phyloP scores from a whole-genome alignment of 148 eudicot species.

The Rheum nobile region DNA sequence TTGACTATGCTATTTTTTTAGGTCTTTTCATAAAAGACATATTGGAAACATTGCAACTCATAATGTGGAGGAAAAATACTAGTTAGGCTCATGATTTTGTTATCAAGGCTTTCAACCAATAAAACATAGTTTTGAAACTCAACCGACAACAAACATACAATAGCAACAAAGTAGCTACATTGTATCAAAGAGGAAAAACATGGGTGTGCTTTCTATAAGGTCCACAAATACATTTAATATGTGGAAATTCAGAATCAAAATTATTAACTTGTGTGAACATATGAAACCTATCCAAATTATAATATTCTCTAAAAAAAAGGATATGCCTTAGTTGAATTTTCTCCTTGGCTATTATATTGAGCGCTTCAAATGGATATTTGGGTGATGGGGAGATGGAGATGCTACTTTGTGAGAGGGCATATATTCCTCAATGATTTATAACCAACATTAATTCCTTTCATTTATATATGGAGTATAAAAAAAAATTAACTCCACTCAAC shows the following conservation, averaged over 20 bases:
- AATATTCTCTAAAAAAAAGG: background rate
- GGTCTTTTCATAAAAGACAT: background rate
- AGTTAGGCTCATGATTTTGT: background rate
- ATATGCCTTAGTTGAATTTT: background rate
- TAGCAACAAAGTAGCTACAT: background rate
- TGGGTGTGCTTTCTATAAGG: background rate
- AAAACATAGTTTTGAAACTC: background rate
- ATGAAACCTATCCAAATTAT: slow-evolving; percentile 1
- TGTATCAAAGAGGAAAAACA: background rate
- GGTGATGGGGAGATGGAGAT: slow-evolving; percentile 2
- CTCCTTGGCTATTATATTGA: background rate
- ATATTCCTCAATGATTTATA: background rate
- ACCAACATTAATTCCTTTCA: background rate
- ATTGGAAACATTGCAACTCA: background rate
- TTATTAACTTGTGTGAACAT: background rate
- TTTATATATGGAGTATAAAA: no score
- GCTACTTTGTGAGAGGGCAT: slow-evolving; percentile 1
- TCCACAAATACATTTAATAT: background rate
- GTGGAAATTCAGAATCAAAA: background rate
- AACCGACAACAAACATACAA: background rate
- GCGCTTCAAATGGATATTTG: background rate
- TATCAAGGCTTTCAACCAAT: background rate
- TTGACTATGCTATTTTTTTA: background rate
- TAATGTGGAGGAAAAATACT: background rate
- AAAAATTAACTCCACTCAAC: background rate